These are phyloP conservation scores for Tolypocladium inflatum DNA, from an alignment of 2,329 filamentous ascomycete genomes.

Conservation along the genomic window DNA sequence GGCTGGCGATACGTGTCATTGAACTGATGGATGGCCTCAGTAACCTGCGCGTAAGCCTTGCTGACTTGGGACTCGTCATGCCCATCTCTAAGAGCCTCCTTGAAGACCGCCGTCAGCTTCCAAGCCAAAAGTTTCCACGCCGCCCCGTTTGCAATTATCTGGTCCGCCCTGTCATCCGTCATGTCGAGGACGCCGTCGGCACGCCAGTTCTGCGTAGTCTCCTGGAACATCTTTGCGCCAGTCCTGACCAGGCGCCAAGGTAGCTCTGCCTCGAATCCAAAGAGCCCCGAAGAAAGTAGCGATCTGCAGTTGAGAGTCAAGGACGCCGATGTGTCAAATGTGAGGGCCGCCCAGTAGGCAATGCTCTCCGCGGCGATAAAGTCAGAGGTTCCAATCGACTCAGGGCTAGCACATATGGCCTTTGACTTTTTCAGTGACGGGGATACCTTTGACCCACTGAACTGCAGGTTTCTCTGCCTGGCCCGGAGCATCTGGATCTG, in stretches of 20 bases:
- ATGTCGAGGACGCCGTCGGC: slow-evolving; percentile 13
- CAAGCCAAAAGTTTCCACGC: slow-evolving; percentile 21
- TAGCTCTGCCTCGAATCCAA: slow-evolving; percentile 19
- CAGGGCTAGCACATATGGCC: slow-evolving; percentile 13
- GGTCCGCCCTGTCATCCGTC: slow-evolving; percentile 20
- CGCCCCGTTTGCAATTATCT: slow-evolving; percentile 16
- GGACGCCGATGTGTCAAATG: slow-evolving; percentile 30
- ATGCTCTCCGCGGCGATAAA: slow-evolving; percentile 28
- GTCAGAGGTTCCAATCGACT: slow-evolving; percentile 16
- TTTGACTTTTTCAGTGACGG: slow-evolving; percentile 9
- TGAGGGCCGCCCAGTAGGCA: slow-evolving; percentile 30
- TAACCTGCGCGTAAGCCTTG: slow-evolving; percentile 13
- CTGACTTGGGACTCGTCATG: slow-evolving; percentile 19
- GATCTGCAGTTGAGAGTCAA: slow-evolving; percentile 29
- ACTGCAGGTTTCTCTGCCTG: slow-evolving; percentile 26
- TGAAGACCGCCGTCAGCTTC: slow-evolving; percentile 21
- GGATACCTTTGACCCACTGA: slow-evolving; percentile 29
- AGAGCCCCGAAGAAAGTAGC: slow-evolving; percentile 26
- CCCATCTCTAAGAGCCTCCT: slow-evolving; percentile 20
- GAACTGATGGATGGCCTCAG: slow-evolving; percentile 17
- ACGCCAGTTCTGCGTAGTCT: slow-evolving; percentile 15
- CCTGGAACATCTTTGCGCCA: slow-evolving; percentile 18
- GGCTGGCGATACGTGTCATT: slow-evolving; percentile 15
- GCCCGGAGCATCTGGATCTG: slow-evolving; percentile 29
- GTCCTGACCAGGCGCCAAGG: slow-evolving; percentile 18